These are phyloP conservation scores for Globisporangium rhizosaccharum DNA, from an alignment of 352 stramenopile species.

Conservation along the genomic window DNA sequence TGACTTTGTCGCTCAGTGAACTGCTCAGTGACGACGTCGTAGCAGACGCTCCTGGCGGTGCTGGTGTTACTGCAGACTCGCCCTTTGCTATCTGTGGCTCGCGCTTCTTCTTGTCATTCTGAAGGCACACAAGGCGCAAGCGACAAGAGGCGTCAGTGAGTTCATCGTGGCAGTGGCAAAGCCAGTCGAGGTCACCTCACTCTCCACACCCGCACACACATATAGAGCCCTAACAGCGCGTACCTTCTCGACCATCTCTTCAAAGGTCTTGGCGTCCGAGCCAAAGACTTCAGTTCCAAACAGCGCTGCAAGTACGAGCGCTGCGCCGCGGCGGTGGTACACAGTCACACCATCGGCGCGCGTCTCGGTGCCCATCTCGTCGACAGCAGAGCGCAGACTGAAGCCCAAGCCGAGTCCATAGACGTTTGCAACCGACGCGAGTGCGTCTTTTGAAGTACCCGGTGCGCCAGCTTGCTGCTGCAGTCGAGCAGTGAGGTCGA, in stretches of 20 bases:
- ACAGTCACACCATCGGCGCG: constrained; percentile 80
- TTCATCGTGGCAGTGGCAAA: background rate
- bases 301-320: constrained; percentile 60
- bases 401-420: constrained; percentile 77
- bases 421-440: constrained; percentile 20
- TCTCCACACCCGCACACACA: background rate
- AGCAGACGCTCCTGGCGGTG: constrained; percentile 3
- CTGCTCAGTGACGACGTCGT: background rate
- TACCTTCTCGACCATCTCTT: constrained; percentile 84
- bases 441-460: background rate
- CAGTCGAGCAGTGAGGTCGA: constrained; percentile 51
- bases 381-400: constrained; percentile 62
- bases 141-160: constrained; percentile 5
- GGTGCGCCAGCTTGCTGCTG: constrained; percentile 12
- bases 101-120: constrained; percentile 42
- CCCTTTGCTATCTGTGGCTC: constrained; percentile 19
- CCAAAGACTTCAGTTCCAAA: constrained; percentile 65
- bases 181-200: background rate
- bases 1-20: constrained; percentile 5
- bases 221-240: background rate
- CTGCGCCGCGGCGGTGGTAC: constrained; percentile 76
- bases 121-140: background rate
- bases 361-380: constrained; percentile 75
- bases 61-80: constrained; percentile 14
- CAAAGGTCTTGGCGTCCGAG: constrained; percentile 44